Evolutionary conservation across 352 stramenopile genomes (phyloP).

Genomic region (Pythium utonaiense): DNA sequence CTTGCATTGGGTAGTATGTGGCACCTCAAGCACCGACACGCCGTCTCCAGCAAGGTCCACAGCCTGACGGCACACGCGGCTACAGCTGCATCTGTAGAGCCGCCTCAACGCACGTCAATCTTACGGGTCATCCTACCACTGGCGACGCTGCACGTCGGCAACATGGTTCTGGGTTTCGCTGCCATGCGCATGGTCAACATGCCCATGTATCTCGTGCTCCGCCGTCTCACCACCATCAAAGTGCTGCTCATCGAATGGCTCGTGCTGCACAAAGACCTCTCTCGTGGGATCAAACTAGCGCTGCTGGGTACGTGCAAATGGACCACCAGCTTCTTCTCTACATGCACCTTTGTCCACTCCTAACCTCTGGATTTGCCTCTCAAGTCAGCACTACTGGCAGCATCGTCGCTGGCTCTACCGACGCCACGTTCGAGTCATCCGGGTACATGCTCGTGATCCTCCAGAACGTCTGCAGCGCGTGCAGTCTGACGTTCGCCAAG

Average conservation of each 20-base stretch:
- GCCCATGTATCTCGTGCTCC: slow-evolving; percentile 70
- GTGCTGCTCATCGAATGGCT: slow-evolving; percentile 78
- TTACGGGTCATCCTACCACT: slow-evolving; percentile 46
- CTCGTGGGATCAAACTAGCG: slow-evolving; percentile 48
- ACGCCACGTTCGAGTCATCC: slow-evolving; percentile 36
- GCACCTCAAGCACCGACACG: background rate
- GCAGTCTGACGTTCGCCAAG: slow-evolving; percentile 62
- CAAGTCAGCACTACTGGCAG: slow-evolving; percentile 59
- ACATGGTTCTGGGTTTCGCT: slow-evolving; percentile 65
- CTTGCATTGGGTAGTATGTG: slow-evolving; percentile 5
- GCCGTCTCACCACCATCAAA: slow-evolving; percentile 67
- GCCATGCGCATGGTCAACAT: slow-evolving; percentile 69
- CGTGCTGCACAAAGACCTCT: slow-evolving; percentile 59
- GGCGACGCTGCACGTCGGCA: slow-evolving; percentile 48
- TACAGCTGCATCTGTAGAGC: background rate
- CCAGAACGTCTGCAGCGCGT: slow-evolving; percentile 67
- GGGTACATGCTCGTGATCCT: slow-evolving; percentile 61
- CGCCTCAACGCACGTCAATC: background rate
- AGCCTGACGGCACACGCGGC: background rate
- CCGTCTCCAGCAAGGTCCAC: too few species aligned
- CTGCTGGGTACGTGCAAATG: slow-evolving; percentile 57
- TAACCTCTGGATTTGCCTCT: too few species aligned
- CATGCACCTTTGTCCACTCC: too few species aligned
- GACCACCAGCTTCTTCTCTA: too few species aligned
- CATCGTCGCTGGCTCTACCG: slow-evolving; percentile 50